A percentile compares a stretch with the other conserved stretches of the same genome.
phyloP scores from a whole-genome alignment of 768 basidiomycete genomes.

The Tylopilus plumbeoviolaceoides region DNA sequence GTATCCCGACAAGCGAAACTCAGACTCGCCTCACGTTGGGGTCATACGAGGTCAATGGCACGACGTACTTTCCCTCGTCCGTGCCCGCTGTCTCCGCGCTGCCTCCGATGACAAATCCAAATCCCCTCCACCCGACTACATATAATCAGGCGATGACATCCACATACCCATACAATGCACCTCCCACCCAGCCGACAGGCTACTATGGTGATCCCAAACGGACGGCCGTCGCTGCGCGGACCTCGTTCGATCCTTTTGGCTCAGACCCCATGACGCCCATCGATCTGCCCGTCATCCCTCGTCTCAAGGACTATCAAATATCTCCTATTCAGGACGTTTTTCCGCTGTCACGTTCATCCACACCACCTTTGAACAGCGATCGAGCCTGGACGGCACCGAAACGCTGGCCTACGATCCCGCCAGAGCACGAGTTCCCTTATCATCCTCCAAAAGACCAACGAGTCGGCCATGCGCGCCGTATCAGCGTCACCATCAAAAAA shows the following conservation, averaged over 20 bases:
- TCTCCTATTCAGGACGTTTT: not conserved
- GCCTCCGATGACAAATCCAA: conserved; percentile 3
- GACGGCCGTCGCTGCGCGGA: not conserved
- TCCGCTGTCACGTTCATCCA: not conserved
- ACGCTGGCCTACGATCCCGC: not conserved
- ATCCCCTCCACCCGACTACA: conserved; percentile 3
- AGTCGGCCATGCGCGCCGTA: conserved; percentile 37
- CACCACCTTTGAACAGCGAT: not conserved
- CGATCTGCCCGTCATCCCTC: conserved; percentile 13
- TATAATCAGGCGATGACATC: conserved; percentile 7
- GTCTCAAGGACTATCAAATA: conserved; percentile 3
- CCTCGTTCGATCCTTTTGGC: conserved; percentile 21
- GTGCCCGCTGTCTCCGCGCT: not conserved
- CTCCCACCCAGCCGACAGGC: not conserved
- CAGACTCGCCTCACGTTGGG: conserved; percentile 10
- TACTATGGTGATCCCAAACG: conserved; percentile 1
- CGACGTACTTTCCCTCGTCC: conserved; percentile 25
- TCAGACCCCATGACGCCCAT: conserved; percentile 12
- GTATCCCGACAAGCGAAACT: not conserved
- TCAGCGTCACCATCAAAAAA: conserved; percentile 37
- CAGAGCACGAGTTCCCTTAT: conserved; percentile 30
- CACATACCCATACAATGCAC: conserved; percentile 9
- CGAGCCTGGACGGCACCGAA: not conserved
- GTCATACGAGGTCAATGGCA: conserved; percentile 26
- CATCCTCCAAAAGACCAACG: conserved; percentile 29